Evolutionary conservation across 768 basidiomycete species (phyloP).

Genomic region (Trametes cubensis): DNA sequence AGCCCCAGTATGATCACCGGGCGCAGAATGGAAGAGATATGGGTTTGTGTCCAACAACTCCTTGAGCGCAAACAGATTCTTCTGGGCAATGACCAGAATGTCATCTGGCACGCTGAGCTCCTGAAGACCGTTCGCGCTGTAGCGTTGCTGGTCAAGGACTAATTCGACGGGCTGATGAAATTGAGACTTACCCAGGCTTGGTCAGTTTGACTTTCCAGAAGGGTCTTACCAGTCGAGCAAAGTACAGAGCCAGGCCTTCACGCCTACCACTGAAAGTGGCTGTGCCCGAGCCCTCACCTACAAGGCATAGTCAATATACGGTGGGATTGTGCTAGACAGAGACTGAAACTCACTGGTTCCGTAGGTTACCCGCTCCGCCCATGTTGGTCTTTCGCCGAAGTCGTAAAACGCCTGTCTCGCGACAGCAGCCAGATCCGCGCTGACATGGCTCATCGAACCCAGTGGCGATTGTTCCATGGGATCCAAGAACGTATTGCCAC

Average conservation of each 20-base stretch:
- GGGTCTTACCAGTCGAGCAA: slow-evolving; percentile 82
- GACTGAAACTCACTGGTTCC: slow-evolving; percentile 58
- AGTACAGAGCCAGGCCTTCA: slow-evolving; percentile 86
- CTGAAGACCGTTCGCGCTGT: slow-evolving; percentile 49
- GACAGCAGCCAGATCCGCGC: slow-evolving; percentile 63
- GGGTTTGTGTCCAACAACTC: slow-evolving; percentile 80
- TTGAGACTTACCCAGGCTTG: slow-evolving; percentile 52
- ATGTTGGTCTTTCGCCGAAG: slow-evolving; percentile 80
- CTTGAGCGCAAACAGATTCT: slow-evolving; percentile 76
- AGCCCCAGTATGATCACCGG: slow-evolving; percentile 63
- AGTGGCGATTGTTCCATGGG: slow-evolving; percentile 48
- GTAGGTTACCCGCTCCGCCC: slow-evolving; percentile 77
- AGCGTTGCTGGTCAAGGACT: not conserved
- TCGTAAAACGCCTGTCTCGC: slow-evolving; percentile 90
- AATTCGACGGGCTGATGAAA: not conserved
- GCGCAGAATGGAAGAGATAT: slow-evolving; percentile 82
- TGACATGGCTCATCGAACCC: slow-evolving; percentile 53
- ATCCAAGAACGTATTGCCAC: slow-evolving; percentile 81
- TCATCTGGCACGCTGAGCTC: slow-evolving; percentile 67
- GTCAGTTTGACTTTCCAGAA: slow-evolving; percentile 88
- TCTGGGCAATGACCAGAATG: slow-evolving; percentile 69
- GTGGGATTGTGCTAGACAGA: not conserved
- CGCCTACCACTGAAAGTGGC: slow-evolving; percentile 85
- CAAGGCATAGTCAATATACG: not conserved
- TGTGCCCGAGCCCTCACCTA: slow-evolving; percentile 70